Conservation (phyloP, 148 eudicot species). For the Diospyros lotus region DNA sequence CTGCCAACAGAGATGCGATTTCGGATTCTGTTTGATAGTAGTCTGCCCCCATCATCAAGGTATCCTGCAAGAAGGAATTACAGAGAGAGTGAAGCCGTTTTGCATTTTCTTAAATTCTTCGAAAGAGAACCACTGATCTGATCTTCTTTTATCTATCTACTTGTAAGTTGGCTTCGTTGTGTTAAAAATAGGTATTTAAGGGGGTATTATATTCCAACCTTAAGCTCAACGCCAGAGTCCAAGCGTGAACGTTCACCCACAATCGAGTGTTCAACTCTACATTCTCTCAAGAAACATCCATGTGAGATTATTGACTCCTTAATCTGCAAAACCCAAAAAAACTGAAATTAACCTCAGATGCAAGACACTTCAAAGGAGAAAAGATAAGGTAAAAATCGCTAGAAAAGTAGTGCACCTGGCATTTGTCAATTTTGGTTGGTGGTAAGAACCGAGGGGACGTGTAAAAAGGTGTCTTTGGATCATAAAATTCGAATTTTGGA, state of each 20-base stretch:
- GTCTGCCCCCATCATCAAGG: slow-evolving; percentile 97
- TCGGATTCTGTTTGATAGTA: slow-evolving; percentile 93
- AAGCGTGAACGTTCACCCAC: slow-evolving; percentile 96
- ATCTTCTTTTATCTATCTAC: no score
- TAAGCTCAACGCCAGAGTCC: slow-evolving; percentile 83
- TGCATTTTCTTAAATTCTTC: background rate
- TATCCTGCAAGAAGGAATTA: slow-evolving; percentile 40
- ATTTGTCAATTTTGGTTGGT: slow-evolving; percentile 82
- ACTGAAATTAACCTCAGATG: no score
- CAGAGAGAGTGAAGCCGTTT: background rate
- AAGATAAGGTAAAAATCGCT: background rate
- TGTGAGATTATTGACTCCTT: slow-evolving; percentile 93
- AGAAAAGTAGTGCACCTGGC: slow-evolving; percentile 50
- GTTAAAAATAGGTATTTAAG: background rate
- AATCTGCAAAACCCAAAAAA: slow-evolving; percentile 45
- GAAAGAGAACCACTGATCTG: background rate
- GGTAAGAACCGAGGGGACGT: slow-evolving; percentile 92
- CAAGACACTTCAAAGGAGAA: background rate
- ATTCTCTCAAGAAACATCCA: slow-evolving; percentile 92
- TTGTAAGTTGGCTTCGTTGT: background rate
- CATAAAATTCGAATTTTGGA: slow-evolving; percentile 79
- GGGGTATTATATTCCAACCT: slow-evolving; percentile 32
- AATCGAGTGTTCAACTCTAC: slow-evolving; percentile 71
- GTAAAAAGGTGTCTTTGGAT: slow-evolving; percentile 92
- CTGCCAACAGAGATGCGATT: slow-evolving; percentile 81